Evolutionary conservation across 139 green algal genomes (phyloP).

Genomic region (Asterochloris sp.): DNA sequence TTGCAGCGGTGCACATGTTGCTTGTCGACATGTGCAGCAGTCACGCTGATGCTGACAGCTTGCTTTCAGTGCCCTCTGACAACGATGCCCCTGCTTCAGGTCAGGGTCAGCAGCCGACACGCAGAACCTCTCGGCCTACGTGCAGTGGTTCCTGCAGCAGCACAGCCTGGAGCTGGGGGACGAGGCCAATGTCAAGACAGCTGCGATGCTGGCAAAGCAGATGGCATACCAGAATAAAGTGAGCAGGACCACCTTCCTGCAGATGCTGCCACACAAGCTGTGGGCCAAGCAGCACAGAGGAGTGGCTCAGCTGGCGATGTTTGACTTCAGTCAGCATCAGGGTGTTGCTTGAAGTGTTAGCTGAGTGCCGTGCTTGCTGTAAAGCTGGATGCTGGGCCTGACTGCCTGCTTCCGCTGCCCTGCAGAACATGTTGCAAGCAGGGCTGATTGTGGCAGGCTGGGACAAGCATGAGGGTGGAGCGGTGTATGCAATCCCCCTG

Average conservation of each 20-base stretch:
- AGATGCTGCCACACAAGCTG: background rate
- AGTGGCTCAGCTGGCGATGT: background rate
- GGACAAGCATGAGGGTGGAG: constrained; percentile 61
- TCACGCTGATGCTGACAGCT: too few relatives aligned
- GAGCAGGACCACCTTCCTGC: background rate
- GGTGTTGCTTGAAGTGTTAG: background rate
- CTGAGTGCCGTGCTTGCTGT: background rate
- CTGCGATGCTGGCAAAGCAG: constrained; percentile 70
- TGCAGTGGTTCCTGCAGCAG: constrained; percentile 61
- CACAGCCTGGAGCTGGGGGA: constrained; percentile 69
- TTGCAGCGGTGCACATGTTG: too few relatives aligned
- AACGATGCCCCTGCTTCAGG: too few relatives aligned
- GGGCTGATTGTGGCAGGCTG: constrained; percentile 78
- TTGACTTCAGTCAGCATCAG: background rate
- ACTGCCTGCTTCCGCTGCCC: background rate
- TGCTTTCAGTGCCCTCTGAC: too few relatives aligned
- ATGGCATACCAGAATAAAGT: constrained; percentile 91
- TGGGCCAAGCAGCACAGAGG: background rate
- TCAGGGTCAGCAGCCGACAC: constrained; percentile 88
- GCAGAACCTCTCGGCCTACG: constrained; percentile 81
- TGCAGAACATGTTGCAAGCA: constrained; percentile 48
- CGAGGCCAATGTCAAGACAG: constrained; percentile 65
- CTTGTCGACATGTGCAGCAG: too few relatives aligned
- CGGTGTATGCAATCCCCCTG: constrained; percentile 78
- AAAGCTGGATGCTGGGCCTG: background rate